Conservation (phyloP, 805 yeast species). For the Hanseniaspora occidentalis region DNA sequence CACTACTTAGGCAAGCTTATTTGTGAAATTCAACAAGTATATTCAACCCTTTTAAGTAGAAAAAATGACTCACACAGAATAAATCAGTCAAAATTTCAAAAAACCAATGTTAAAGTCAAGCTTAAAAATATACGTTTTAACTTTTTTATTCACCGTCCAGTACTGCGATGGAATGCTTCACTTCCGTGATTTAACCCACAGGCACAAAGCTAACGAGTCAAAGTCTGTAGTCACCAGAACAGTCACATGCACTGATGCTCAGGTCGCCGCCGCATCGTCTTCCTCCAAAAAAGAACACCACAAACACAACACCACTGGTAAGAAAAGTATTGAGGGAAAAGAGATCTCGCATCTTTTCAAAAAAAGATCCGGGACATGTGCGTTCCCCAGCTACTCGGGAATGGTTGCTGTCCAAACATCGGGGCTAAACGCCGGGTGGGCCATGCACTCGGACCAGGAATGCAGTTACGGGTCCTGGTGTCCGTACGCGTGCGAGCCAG, state of each 20-base stretch:
- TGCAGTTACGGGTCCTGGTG: constrained; percentile 75
- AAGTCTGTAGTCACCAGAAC: background rate
- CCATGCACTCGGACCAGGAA: constrained; percentile 58
- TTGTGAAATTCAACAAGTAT: no score
- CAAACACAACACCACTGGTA: constrained; percentile 12
- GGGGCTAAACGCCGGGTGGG: constrained; percentile 73
- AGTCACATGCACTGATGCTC: constrained; percentile 3
- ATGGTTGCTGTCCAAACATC: constrained; percentile 54
- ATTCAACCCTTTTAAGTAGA: no score
- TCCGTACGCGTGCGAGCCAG: constrained; percentile 88
- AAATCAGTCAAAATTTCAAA: no score
- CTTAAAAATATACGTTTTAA: background rate
- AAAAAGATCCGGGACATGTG: constrained; percentile 36
- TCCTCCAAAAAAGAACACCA: constrained; percentile 10
- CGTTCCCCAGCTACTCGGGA: constrained; percentile 56
- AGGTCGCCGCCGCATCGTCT: background rate
- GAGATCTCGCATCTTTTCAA: constrained; percentile 16
- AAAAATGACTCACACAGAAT: no score
- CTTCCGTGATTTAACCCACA: constrained; percentile 6
- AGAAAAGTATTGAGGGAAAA: constrained; percentile 19
- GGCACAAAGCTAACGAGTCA: constrained; percentile 1
- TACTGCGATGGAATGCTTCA: background rate
- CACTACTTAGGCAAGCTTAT: no score
- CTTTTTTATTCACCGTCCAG: background rate
- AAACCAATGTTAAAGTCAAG: no score